Evolutionary conservation across 2,329 filamentous ascomycete genomes (phyloP), one percentile per base, ranked within the genome.

Genomic region (Colletotrichum filicis): DNA sequence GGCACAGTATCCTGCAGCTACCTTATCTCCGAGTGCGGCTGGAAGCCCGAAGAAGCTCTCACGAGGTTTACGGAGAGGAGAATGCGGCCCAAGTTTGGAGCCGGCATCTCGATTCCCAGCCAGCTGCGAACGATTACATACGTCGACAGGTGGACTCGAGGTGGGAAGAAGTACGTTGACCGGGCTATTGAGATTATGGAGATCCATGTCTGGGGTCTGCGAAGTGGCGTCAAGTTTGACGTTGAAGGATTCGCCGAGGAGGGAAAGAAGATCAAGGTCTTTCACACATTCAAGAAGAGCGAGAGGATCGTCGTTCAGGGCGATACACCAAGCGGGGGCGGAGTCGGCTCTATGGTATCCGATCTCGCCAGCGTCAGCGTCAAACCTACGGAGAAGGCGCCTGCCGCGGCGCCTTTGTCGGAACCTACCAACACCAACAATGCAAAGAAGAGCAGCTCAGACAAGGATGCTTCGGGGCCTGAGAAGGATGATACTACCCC

Each of bases 71-170:
- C 97, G 0, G 91, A 95, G 78, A 86, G 95, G 63, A 89, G 97
- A 32, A 99, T 99, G 97, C 87, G 95, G 61, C 93, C 94, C 3
- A 92, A 92, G 22, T 98, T 98, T 80, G 97, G 96, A 1, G 89
- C 92, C 2, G 97, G 97, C 4, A 93, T 99, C 28, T 97, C 94
- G 42, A 99, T 99, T 59, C 95, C 95, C 0, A 98, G 95, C 76
- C 97, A 99, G 82, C 82, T 97, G 73, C 89, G 97, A 11, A 98
- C 94, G 90, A 88, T 99, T 22, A 88, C 89, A 35, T 99, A 99
- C 79, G 94, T 98, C 11, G 93, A 98, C 78, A 90, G 93, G 14
- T 98, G 96, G 96, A 89, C 94, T 2, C 83, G 91, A 67, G 84
- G 90, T 32, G 90, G 89, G 22, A 97, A 97, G 83, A 88, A 89